Evolutionary conservation across 768 basidiomycete species (phyloP).

Genomic region (Leccinellum rugosiceps): DNA sequence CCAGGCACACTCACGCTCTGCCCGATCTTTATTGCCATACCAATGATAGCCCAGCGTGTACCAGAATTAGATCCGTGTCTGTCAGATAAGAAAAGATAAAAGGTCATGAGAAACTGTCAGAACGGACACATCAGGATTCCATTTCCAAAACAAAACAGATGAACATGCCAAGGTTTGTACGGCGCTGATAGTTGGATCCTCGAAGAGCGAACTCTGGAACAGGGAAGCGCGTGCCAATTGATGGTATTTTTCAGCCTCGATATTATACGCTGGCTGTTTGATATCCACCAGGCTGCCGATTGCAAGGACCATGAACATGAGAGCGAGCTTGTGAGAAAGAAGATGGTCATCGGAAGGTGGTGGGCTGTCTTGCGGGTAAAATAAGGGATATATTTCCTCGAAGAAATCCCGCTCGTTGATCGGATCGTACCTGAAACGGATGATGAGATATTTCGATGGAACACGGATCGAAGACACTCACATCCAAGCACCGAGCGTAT

Average conservation of each 20-base stretch:
- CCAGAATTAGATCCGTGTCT: conserved; percentile 65
- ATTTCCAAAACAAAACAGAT: conserved; percentile 15
- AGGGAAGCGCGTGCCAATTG: conserved; percentile 63
- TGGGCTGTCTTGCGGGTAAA: conserved; percentile 47
- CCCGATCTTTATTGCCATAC: conserved; percentile 64
- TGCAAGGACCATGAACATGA: conserved; percentile 65
- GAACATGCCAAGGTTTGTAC: conserved; percentile 61
- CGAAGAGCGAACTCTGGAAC: conserved; percentile 62
- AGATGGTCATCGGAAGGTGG: conserved; percentile 50
- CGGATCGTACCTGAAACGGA: conserved; percentile 57
- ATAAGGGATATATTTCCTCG: conserved; percentile 53
- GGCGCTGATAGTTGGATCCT: conserved; percentile 64
- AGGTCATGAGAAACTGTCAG: conserved; percentile 63
- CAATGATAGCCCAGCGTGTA: conserved; percentile 65
- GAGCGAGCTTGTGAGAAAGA: conserved; percentile 56
- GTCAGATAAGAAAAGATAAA: conserved; percentile 65
- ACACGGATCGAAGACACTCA: conserved; percentile 32
- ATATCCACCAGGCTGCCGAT: conserved; percentile 64
- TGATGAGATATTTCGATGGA: conserved; percentile 7
- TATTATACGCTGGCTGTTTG: conserved; percentile 50
- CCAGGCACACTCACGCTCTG: conserved; percentile 55
- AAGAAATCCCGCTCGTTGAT: conserved; percentile 59
- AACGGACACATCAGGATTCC: conserved; percentile 25
- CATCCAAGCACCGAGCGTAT: conserved; percentile 70
- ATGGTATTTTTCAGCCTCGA: conserved; percentile 70